Conservation (phyloP, 2,329 filamentous ascomycete species). For the Neofusicoccum sp. region DNA sequence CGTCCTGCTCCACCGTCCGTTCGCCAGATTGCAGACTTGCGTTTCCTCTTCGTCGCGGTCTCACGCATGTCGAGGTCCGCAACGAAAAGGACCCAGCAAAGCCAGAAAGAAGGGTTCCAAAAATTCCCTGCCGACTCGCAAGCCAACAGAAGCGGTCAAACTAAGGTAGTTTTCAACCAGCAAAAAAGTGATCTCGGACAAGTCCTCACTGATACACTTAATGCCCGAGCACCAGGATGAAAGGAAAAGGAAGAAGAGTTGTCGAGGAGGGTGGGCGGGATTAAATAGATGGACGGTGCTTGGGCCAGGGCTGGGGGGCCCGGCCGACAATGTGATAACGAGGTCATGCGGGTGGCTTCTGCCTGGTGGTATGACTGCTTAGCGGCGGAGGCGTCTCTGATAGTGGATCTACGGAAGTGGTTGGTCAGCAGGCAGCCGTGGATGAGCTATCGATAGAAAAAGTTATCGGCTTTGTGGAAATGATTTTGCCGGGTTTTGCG, state of each 20-base stretch:
- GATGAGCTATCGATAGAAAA: too few relatives aligned
- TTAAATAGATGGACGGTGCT: neutral
- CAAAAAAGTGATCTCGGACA: conserved; percentile 86
- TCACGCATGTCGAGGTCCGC: neutral
- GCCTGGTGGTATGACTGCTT: too few relatives aligned
- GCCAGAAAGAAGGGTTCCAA: conserved; percentile 57
- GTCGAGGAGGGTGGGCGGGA: neutral
- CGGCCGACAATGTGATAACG: too few relatives aligned
- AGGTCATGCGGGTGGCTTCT: too few relatives aligned
- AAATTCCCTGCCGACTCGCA: conserved; percentile 77
- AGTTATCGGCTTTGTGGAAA: too few relatives aligned
- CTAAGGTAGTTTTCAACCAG: conserved; percentile 84
- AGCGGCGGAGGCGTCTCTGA: too few relatives aligned
- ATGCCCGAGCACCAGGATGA: conserved; percentile 73
- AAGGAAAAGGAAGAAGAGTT: conserved; percentile 36
- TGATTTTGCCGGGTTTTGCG: too few relatives aligned
- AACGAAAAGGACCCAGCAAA: conserved; percentile 2
- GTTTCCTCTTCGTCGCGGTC: conserved; percentile 1
- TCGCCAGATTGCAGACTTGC: too few relatives aligned
- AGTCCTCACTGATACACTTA: conserved; percentile 85
- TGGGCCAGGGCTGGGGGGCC: too few relatives aligned
- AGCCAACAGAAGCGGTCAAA: conserved; percentile 74
- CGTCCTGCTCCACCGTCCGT: too few relatives aligned
- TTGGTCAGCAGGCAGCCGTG: too few relatives aligned
- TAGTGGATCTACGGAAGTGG: too few relatives aligned